Conservation (phyloP, 1,284 basidiomycete species). For the Inonotus hispidus region DNA sequence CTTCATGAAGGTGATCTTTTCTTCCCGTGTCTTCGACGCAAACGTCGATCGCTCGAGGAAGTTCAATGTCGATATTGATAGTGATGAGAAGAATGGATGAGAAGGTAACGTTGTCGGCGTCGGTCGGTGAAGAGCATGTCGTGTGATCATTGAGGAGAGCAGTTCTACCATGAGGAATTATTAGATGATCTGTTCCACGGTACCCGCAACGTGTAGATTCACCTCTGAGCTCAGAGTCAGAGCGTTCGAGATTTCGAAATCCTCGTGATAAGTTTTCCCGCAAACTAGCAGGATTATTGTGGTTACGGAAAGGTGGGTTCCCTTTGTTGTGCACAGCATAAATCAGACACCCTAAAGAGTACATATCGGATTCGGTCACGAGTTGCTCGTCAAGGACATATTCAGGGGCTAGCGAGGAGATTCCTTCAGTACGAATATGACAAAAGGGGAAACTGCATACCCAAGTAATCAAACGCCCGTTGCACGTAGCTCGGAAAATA, state of each 20-base stretch:
- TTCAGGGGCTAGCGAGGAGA: slow-evolving; percentile 72
- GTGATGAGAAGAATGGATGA: slow-evolving; percentile 89
- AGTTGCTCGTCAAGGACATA: slow-evolving; percentile 89
- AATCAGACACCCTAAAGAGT: slow-evolving; percentile 87
- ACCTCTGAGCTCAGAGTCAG: slow-evolving; percentile 72
- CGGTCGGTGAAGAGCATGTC: slow-evolving; percentile 68
- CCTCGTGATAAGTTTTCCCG: slow-evolving; percentile 75
- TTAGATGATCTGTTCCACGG: neutral
- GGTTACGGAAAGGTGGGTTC: slow-evolving; percentile 82
- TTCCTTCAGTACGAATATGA: neutral
- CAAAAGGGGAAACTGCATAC: slow-evolving; percentile 39
- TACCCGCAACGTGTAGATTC: slow-evolving; percentile 15
- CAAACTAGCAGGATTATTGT: slow-evolving; percentile 75
- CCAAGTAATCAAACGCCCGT: slow-evolving; percentile 92
- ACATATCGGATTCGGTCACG: slow-evolving; percentile 88
- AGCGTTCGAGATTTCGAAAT: slow-evolving; percentile 50
- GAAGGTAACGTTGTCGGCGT: slow-evolving; percentile 75
- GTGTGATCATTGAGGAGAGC: slow-evolving; percentile 73
- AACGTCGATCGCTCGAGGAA: slow-evolving; percentile 96
- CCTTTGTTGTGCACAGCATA: slow-evolving; percentile 89
- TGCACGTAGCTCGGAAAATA: slow-evolving; percentile 79
- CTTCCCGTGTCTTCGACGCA: slow-evolving; percentile 89
- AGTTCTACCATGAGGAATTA: slow-evolving; percentile 46
- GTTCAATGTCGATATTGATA: slow-evolving; percentile 95
- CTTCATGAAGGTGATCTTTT: slow-evolving; percentile 95